Evolutionary conservation across 1,139 yeast species (phyloP), one percentile per base, ranked within the genome.

Genomic region (Kluyveromyces sp.): DNA sequence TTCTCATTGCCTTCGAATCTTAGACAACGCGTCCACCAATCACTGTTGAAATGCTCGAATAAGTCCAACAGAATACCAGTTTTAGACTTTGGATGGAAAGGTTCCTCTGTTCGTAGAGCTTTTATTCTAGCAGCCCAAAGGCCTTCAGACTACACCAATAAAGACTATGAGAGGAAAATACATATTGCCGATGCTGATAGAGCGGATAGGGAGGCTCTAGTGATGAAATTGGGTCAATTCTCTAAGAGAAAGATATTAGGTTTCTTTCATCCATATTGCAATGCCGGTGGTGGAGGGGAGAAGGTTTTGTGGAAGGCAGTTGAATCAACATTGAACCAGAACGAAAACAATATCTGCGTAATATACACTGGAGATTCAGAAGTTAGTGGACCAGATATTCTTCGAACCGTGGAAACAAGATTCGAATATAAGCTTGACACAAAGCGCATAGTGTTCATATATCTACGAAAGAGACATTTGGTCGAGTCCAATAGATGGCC

Each of bases 281-380:
- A 86, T 61, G 94, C 95, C 39, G 96, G 95, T 33, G 98, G 98
- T 16, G 99, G 99, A 33, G 99, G 99, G 19, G 99, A 94, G 63
- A 75, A 94, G 42, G 98, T 94, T 0, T 70, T 94, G 38, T 94
- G 98, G 98, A 88, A 86, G 45, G 96, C 96, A 0, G 86, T 92
- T 4, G 73, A 77, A 52, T 74, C 83, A 20, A 85, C 96, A 0
- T 68, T 89, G 48, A 55, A 64, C 9, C 67, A 71, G 32, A 71
- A 73, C 49, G 66, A 67, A 4, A 62, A 65, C 35, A 78, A 80
- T 53, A 66, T 85, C n/a, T 86, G 77, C 8, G 81, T 78, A 3
- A 70, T 94, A 7, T 94, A 92, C 61, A 83, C 95, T 18, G 86
- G 87, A 17, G 83, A 81, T 51, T 56, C 61, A 4, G 80, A 74